Conservation (phyloP, 2,329 filamentous ascomycete genomes). For the Raffaelea arxii region DNA sequence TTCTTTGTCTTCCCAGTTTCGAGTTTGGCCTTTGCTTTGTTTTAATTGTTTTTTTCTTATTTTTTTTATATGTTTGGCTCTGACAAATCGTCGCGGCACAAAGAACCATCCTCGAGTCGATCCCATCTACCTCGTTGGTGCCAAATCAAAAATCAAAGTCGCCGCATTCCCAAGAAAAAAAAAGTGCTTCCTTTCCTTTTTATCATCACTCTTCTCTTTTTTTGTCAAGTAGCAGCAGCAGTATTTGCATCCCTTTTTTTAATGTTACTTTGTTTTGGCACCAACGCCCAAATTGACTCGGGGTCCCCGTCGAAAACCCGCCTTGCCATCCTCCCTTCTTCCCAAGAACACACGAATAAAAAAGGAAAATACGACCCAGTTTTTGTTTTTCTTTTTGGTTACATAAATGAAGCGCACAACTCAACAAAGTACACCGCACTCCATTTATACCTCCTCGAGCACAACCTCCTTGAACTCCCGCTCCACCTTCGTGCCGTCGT, state of each 20-base stretch:
- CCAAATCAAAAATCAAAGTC: no score
- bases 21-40: not conserved
- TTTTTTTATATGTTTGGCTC: no score
- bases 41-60: constrained; percentile 2
- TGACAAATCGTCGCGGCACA: no score
- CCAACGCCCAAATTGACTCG: no score
- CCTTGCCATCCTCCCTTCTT: not conserved
- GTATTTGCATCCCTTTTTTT: not conserved
- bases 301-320: not conserved
- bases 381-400: no score
- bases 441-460: constrained; percentile 78
- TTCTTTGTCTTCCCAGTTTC: not conserved
- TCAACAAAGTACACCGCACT: not conserved
- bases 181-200: no score
- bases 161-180: no score
- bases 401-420: not conserved
- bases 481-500: constrained; percentile 97
- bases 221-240: no score
- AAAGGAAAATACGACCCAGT: constrained; percentile 5
- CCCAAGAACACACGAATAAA: constrained; percentile 7
- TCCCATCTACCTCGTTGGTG: no score
- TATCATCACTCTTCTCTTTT: no score
- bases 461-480: constrained; percentile 99
- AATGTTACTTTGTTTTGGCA: not conserved
- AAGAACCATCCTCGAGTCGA: no score